Evolutionary conservation across 202 grass and related monocot species (phyloP), one percentile per base, ranked within the genome.

Genomic region (Brachypodium distachyon): DNA sequence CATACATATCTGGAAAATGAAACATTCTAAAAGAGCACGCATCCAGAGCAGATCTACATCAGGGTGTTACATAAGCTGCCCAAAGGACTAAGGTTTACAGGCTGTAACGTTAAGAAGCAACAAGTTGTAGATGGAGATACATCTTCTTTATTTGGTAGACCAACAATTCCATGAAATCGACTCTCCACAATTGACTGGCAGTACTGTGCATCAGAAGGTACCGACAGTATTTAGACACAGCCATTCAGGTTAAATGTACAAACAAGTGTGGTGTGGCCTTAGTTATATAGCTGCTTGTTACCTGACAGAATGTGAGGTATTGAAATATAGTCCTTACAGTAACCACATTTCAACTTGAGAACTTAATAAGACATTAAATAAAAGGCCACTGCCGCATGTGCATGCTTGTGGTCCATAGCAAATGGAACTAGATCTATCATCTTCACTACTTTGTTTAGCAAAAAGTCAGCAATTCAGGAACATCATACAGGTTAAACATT

Each of bases 81-180:
- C 18, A 75, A 54, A 18, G 49, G 29, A 47, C n/a, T 62, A 59
- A 71, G 22, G 41, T 83, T 86, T 64, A 6, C 27, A 83, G 51
- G 3, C 28, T 80, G 80, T 86, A 32, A 81, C 80, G 58, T 80
- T 86, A 80, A 79, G 76, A 80, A 84, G 77, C 75, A 87, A 67
- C 63, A 73, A 87, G 28, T 25, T 47, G 67, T 68, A 36, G 60
- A 79, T 31, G 72, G 34, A 29, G 49, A 31, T 47, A n/a, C n/a
- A 60, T 36, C 49, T 48, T 36, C 57, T 84, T 81, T 84, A 48
- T 81, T 84, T 67, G 76, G 48, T 61, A 46, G 56, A 76, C 43
- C 17, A 67, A 72, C 53, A 34, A 31, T 27, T 57, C 19, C 9
- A 52, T 22, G 54, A 50, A 25, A 49, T 71, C 33, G 9, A 55